phyloP scores from a whole-genome alignment of 257 asterid genomes.

The Nicotiana attenuata region DNA sequence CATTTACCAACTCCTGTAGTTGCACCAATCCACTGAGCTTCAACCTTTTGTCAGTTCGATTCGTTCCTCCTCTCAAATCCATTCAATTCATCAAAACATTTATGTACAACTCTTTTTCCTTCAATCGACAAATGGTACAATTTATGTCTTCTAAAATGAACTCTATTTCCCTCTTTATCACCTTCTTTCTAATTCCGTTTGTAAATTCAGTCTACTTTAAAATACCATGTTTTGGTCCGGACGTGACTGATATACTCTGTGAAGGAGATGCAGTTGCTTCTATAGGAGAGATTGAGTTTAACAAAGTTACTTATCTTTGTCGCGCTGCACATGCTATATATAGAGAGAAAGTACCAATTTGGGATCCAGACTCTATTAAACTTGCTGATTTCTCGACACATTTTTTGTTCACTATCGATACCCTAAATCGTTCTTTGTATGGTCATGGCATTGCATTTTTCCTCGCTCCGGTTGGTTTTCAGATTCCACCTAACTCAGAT shows the following conservation, averaged over 20 bases:
- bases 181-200: not conserved
- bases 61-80: not conserved
- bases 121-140: no score
- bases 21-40: not conserved
- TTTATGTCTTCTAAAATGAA: not conserved
- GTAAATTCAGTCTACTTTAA: slow-evolving; percentile 17
- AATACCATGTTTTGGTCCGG: slow-evolving; percentile 16
- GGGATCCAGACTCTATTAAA: slow-evolving; percentile 25
- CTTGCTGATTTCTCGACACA: slow-evolving; percentile 28
- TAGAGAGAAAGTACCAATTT: slow-evolving; percentile 20
- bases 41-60: not conserved
- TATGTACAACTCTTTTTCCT: not conserved
- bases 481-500: slow-evolving; percentile 32
- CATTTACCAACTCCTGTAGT: not conserved
- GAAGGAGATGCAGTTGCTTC: slow-evolving; percentile 29
- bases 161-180: not conserved
- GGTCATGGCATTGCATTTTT: slow-evolving; percentile 35
- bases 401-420: slow-evolving; percentile 29
- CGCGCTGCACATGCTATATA: slow-evolving; percentile 32
- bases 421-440: not conserved
- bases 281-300: slow-evolving; percentile 20
- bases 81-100: no score
- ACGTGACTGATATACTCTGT: slow-evolving; percentile 10
- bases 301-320: not conserved
- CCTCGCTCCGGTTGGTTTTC: slow-evolving; percentile 34